Percentiles rank a stretch among this genome's conserved stretches.
These are phyloP conservation scores for Vanrija pseudolonga DNA, from an alignment of 1,284 basidiomycete genomes.

Conservation along the genomic window DNA sequence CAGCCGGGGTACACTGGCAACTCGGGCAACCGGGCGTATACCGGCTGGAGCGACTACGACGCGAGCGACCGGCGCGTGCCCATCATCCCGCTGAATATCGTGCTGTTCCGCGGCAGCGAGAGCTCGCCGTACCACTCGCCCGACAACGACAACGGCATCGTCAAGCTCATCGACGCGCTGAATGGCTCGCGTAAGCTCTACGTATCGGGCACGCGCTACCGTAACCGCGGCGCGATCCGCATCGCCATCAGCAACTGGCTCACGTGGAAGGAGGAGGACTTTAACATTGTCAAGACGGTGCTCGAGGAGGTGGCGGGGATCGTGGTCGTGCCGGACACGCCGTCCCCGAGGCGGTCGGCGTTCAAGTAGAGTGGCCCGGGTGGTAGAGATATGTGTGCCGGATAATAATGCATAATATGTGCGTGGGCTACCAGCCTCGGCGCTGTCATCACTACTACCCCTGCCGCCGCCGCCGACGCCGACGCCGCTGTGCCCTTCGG, in stretches of 20 bases:
- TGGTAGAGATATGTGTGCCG: no score
- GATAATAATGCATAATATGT: no score
- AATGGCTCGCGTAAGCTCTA: slow-evolving; percentile 51
- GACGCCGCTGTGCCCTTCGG: no score
- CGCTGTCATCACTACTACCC: no score
- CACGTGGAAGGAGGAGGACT: slow-evolving; percentile 43
- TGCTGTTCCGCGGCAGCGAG: slow-evolving; percentile 49
- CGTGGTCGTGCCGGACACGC: no score
- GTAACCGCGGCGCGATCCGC: slow-evolving; percentile 48
- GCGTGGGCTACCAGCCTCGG: no score
- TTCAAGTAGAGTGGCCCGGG: no score
- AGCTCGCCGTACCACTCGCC: slow-evolving; percentile 22
- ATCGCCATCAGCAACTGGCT: slow-evolving; percentile 54
- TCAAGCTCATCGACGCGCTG: slow-evolving; percentile 42
- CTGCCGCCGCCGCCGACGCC: no score
- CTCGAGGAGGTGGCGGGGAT: slow-evolving; percentile 17
- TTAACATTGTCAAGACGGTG: slow-evolving; percentile 20
- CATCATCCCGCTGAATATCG: slow-evolving; percentile 51
- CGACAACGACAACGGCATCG: slow-evolving; percentile 12
- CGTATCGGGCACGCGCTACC: slow-evolving; percentile 50
- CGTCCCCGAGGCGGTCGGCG: no score
- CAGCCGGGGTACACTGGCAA: slow-evolving; percentile 7
- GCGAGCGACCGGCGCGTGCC: neutral
- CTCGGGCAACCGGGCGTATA: no score
- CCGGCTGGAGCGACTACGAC: no score